phyloP scores from a whole-genome alignment of 73 alveolate species.

The Symbiodinium pilosum region DNA sequence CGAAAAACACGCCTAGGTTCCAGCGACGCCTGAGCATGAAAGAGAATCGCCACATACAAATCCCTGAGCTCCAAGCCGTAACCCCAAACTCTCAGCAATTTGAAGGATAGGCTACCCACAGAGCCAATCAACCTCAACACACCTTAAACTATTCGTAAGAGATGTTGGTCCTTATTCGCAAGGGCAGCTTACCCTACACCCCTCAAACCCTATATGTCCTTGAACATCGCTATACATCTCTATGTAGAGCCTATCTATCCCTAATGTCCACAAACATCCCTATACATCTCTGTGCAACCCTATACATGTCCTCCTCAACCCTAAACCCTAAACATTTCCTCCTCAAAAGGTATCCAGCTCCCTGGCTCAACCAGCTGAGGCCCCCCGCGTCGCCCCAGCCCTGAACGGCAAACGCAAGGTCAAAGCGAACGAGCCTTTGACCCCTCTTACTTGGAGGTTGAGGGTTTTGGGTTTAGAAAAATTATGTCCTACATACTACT shows the following conservation, averaged over 20 bases:
- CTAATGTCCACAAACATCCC: neutral
- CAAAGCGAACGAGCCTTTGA: constrained; percentile 6
- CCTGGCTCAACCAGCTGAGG: no score
- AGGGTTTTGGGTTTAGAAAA: no score
- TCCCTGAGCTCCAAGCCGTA: neutral
- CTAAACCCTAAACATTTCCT: neutral
- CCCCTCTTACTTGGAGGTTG: neutral
- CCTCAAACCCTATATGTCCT: neutral
- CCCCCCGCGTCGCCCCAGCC: neutral
- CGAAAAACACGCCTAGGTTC: no score
- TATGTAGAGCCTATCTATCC: neutral
- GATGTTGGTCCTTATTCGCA: neutral
- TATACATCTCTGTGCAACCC: neutral
- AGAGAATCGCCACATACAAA: neutral
- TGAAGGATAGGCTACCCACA: no score
- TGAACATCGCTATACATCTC: no score
- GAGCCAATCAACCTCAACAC: no score
- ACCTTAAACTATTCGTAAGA: no score
- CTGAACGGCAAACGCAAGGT: neutral
- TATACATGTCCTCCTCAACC: neutral
- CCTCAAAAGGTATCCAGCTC: no score
- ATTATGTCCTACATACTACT: no score
- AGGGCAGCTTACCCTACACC: neutral
- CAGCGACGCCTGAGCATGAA: no score
- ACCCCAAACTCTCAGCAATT: neutral